phyloP scores from a whole-genome alignment of 352 stramenopile genomes.

The Poterioochromonas sp. region DNA sequence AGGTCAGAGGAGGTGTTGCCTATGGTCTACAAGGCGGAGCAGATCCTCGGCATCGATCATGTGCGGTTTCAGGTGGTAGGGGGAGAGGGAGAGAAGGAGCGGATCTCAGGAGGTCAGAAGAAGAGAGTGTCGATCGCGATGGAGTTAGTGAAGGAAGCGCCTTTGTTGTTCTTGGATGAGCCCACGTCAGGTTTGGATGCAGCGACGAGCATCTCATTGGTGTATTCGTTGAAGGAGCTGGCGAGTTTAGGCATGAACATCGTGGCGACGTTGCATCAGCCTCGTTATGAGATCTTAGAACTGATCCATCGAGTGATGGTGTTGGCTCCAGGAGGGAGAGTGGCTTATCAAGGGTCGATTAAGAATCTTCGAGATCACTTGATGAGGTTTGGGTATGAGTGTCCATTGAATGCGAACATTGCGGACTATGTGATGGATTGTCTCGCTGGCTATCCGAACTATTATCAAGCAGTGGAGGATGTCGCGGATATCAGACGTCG shows the following conservation, averaged over 20 bases:
- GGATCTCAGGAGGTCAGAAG: conserved; percentile 4
- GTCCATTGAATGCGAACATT: not conserved
- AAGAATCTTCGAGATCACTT: not conserved
- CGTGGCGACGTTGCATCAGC: conserved; percentile 5
- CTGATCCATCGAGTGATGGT: not conserved
- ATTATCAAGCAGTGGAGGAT: no score
- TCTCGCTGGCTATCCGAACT: not conserved
- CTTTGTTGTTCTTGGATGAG: conserved; percentile 28
- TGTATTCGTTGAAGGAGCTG: conserved; percentile 14
- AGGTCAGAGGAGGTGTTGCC: conserved; percentile 4
- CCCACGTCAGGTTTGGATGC: conserved; percentile 23
- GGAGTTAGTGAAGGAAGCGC: conserved; percentile 19
- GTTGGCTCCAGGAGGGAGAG: not conserved
- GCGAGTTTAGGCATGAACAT: conserved; percentile 6
- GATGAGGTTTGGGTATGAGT: not conserved
- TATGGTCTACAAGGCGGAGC: conserved; percentile 13
- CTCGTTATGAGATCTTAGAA: not conserved
- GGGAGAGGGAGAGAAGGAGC: not conserved
- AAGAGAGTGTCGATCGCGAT: conserved; percentile 4
- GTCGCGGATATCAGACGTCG: no score
- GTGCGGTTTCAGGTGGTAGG: not conserved
- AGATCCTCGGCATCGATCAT: conserved; percentile 19
- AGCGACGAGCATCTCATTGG: not conserved
- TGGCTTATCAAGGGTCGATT: not conserved
- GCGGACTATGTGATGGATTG: not conserved